phyloP scores from a whole-genome alignment of 345 rosid genomes.

The Hibiscus syriacus region DNA sequence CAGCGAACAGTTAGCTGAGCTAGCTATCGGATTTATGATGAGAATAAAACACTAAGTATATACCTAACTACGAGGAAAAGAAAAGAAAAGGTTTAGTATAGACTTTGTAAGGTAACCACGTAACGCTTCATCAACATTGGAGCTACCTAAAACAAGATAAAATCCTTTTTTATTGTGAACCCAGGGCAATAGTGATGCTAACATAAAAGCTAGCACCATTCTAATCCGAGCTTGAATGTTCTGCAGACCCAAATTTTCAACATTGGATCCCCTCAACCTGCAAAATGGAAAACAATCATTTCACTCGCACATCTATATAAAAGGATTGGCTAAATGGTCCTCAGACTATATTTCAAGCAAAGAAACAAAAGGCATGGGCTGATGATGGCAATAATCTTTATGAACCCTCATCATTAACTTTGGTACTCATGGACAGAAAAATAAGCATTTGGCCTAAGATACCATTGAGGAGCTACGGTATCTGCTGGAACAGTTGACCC shows the following conservation, averaged over 20 bases:
- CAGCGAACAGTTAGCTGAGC: neutral
- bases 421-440: neutral
- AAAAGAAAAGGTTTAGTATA: slow-evolving; percentile 5
- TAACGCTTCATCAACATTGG: slow-evolving; percentile 88
- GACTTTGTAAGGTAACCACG: slow-evolving; percentile 93
- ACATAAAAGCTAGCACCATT: too few relatives aligned
- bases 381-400: neutral
- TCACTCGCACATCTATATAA: too few relatives aligned
- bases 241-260: slow-evolving; percentile 80
- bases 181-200: too few relatives aligned
- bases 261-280: slow-evolving; percentile 84
- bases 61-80: neutral
- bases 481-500: too few relatives aligned
- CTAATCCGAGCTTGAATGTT: slow-evolving; percentile 94
- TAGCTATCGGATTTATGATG: too few relatives aligned
- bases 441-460: neutral
- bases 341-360: too few relatives aligned
- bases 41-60: neutral
- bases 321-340: too few relatives aligned
- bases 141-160: slow-evolving; percentile 93
- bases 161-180: slow-evolving; percentile 80
- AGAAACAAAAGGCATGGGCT: neutral
- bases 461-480: neutral
- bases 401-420: neutral
- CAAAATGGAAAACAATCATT: slow-evolving; percentile 13